Evolutionary conservation across 1,284 basidiomycete genomes (phyloP), one percentile per base, ranked within the genome.

Genomic region (Volvariella surrecta): DNA sequence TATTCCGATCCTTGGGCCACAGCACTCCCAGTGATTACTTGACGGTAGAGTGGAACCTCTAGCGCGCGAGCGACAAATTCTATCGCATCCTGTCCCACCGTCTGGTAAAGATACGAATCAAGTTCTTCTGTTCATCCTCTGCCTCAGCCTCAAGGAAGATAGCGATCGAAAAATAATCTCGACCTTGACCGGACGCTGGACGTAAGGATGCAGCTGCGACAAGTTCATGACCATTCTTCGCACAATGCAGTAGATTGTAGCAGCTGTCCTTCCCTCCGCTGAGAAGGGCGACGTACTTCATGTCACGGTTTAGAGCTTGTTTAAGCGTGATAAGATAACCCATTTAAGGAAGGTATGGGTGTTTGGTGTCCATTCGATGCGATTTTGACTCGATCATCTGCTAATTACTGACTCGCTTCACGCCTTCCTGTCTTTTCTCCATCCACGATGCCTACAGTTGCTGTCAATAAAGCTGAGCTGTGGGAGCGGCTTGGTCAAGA

Each of bases 241-340:
- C 68, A 57, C 91, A 94, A 63, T 99, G 94, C 19, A 93, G 65
- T 19, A 99, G 76, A 57, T 97, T 98, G 73, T 86, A 99, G 71
- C 93, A 96, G 58, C 88, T 92, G 66, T 99, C 96, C 63, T 99
- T 99, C 37, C 96, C 96, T 24, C 96, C 96, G 44, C 93, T 97
- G 40, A 99, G 79, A 45, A 99, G 71, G 1, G 89, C 95, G 52
- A 98, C 83, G 60, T 95, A 92, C 67, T 93, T 94, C 92, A 96
- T 95, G 39, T 48, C 21, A 24, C 48, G 44, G 48, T 44, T 47
- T 52, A 50, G 50, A 43, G 48, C 41, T 20, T 50, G 49, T 50
- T 48, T 15, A 45, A 47, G 39, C 46, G 45, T 48, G 43, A 40
- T 47, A 32, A 46, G 39, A 48, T 48, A 37, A 50, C 22, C 17